Evolutionary conservation across 2,329 filamentous ascomycete species (phyloP).

Genomic region (Alternaria postmessia): DNA sequence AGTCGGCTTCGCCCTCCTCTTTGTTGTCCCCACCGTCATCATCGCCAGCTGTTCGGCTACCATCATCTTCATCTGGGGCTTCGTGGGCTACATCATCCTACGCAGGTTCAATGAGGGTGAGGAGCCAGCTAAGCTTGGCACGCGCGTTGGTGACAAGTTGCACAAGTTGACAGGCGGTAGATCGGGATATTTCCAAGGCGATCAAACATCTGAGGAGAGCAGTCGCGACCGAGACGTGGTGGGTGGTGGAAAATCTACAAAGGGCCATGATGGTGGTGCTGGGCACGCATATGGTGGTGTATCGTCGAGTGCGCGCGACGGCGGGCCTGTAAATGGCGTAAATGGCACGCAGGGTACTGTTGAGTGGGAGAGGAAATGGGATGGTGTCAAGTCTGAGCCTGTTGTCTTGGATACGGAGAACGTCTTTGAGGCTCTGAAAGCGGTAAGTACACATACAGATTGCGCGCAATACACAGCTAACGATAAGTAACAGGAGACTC

Average conservation of each 20-base stretch:
- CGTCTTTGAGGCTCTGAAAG: constrained; percentile 17
- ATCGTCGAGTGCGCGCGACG: constrained; percentile 1
- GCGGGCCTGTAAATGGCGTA: constrained; percentile 12
- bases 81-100: constrained; percentile 65
- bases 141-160: constrained; percentile 27
- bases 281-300: constrained; percentile 3
- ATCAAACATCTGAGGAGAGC: constrained; percentile 5
- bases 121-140: constrained; percentile 27
- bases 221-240: background rate
- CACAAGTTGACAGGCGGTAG: constrained; percentile 31
- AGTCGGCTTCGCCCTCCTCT: constrained; percentile 69
- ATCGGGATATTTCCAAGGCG: constrained; percentile 22
- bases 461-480: background rate
- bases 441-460: background rate
- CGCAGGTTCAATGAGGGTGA: constrained; percentile 35
- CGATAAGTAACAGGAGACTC: constrained; percentile 3
- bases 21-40: constrained; percentile 74
- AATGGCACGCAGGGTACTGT: constrained; percentile 10
- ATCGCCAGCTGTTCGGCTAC: constrained; percentile 69
- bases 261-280: constrained; percentile 1
- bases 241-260: background rate
- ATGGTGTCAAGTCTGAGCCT: constrained; percentile 13
- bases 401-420: constrained; percentile 13
- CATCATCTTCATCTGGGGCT: constrained; percentile 67
- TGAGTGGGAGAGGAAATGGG: constrained; percentile 27